A percentile compares a stretch with the other conserved stretches of the same genome.
Evolutionary conservation across 2,329 filamentous ascomycete genomes (phyloP).

Genomic region (Pyrenochaeta sp.): DNA sequence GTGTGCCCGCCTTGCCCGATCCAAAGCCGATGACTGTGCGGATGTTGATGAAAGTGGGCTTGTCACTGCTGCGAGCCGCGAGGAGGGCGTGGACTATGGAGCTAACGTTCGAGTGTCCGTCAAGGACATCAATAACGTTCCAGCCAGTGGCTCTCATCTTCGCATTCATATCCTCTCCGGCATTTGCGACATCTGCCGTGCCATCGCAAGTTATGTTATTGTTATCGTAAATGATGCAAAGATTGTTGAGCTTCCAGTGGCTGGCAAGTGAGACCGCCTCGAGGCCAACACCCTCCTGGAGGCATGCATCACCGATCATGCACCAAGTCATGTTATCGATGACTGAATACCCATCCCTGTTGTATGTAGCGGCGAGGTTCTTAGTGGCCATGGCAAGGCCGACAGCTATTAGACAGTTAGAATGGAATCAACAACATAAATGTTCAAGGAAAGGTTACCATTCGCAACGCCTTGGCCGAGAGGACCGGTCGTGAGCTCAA

Average conservation of each 20-base stretch:
- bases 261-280: slow-evolving; percentile 66
- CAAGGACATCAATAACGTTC: slow-evolving; percentile 62
- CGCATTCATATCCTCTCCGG: slow-evolving; percentile 62
- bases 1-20: slow-evolving; percentile 59
- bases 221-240: slow-evolving; percentile 66
- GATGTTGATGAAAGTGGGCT: slow-evolving; percentile 66
- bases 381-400: slow-evolving; percentile 62
- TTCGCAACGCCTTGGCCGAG: slow-evolving; percentile 67
- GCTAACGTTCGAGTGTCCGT: slow-evolving; percentile 61
- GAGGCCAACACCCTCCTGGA: slow-evolving; percentile 65
- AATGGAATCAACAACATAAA: slow-evolving; percentile 55
- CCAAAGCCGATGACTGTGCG: slow-evolving; percentile 63
- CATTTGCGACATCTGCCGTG: slow-evolving; percentile 55
- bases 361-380: slow-evolving; percentile 68
- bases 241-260: slow-evolving; percentile 62
- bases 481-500: slow-evolving; percentile 67
- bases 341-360: slow-evolving; percentile 55
- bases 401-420: slow-evolving; percentile 56
- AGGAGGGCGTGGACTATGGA: slow-evolving; percentile 57
- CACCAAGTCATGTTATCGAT: slow-evolving; percentile 63
- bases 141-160: slow-evolving; percentile 66
- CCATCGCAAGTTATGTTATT: slow-evolving; percentile 68
- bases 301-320: slow-evolving; percentile 64
- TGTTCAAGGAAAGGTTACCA: too few species aligned
- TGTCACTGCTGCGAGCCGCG: slow-evolving; percentile 53